Conservation (phyloP, 1,284 basidiomycete species). For the Naganishia sp. region DNA sequence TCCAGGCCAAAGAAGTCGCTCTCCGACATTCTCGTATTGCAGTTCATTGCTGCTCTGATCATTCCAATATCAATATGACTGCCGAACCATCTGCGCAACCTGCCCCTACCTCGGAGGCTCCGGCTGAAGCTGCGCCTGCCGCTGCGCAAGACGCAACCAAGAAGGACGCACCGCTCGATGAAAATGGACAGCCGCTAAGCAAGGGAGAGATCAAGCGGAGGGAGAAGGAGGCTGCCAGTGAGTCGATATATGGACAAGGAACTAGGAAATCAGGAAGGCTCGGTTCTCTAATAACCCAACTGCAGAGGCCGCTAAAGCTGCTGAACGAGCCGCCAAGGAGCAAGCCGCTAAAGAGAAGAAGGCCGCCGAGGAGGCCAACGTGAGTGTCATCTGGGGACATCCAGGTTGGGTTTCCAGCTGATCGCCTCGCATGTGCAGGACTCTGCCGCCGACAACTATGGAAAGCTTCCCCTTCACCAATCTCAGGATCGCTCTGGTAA, state of each 20-base stretch:
- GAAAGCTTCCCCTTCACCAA: slow-evolving; percentile 86
- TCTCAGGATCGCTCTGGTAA: slow-evolving; percentile 66
- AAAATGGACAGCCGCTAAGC: slow-evolving; percentile 34
- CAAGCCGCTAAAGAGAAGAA: slow-evolving; percentile 31
- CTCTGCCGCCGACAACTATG: slow-evolving; percentile 82
- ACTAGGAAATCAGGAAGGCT: not conserved
- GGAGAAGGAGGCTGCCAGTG: slow-evolving; percentile 82
- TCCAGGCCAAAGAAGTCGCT: too few relatives aligned
- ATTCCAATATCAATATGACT: too few relatives aligned
- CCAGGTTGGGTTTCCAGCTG: not conserved
- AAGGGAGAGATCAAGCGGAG: slow-evolving; percentile 93
- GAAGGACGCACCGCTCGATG: slow-evolving; percentile 25
- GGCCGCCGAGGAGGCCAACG: slow-evolving; percentile 49
- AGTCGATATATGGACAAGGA: not conserved
- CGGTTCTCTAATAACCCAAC: not conserved
- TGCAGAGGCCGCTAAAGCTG: slow-evolving; percentile 75
- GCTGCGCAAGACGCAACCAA: slow-evolving; percentile 23
- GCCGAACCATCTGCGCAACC: slow-evolving; percentile 16
- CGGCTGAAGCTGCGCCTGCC: slow-evolving; percentile 3
- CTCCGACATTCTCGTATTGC: too few relatives aligned
- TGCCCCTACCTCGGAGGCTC: not conserved
- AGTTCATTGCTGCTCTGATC: too few relatives aligned
- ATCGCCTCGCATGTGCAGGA: slow-evolving; percentile 60
- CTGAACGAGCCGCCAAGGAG: slow-evolving; percentile 60
- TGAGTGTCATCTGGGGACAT: slow-evolving; percentile 48